Evolutionary conservation across 2,329 filamentous ascomycete genomes (phyloP), one percentile per base, ranked within the genome.

Genomic region (Cryphonectria japonica): DNA sequence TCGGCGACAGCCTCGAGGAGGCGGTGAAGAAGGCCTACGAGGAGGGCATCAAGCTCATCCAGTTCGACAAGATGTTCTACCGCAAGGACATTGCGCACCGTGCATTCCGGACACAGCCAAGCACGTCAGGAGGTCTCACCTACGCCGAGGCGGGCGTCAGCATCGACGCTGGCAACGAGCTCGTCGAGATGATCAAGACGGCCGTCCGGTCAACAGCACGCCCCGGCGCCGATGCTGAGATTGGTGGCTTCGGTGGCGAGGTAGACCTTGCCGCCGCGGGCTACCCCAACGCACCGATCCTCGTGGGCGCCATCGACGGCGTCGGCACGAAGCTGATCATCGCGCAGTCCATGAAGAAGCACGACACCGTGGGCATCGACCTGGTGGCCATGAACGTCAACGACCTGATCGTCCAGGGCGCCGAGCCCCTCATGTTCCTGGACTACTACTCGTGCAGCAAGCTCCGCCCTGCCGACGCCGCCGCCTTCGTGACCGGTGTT

Each of bases 381-480:
- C 88, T 99, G 50, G 96, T 99, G 4, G 96, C 96, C 75, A 98
- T 98, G 95, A 98, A 98, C 81, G 96, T 98, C 79, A 99, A 99
- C 81, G 96, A 99, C 78, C 87, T 99, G 0, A 91, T 99, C 67
- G 96, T 98, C 11, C 95, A 98, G 83, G 96, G 96, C 69, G 96
- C 96, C 16, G 93, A 96, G 76, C 95, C 96, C 2, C 87, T 98
- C 74, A 96, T 96, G 86, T 98, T 99, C 87, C 90, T 98, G 73
- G 96, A 99, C 84, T 98, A 97, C 87, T 98, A 97, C 82, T 95
- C 94, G 73, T 98, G 95, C 86, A 94, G 93, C 81, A 92, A 92
- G 80, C 88, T 99, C 32, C 90, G 97, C 75, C 88, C 95, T 11
- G 85, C 90, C 52, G 90, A 89, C 5, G 94, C 94, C 0, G 91